Conservation (phyloP, 108 stramenopile genomes). For the Epipyxis sp. region DNA sequence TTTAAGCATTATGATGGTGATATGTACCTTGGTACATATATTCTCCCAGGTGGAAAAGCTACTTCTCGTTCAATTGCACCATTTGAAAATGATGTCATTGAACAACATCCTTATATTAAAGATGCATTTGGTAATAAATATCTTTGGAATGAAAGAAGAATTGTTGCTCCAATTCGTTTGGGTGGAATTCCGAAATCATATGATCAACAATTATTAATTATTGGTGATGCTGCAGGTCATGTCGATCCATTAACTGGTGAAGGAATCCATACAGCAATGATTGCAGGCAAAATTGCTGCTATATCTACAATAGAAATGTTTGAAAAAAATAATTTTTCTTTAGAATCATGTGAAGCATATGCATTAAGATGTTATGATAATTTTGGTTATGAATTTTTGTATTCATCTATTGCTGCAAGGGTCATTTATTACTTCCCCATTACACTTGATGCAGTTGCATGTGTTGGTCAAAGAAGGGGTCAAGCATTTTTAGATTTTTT, state of each 20-base stretch:
- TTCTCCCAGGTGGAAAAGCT: constrained; percentile 36
- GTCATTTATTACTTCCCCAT: neutral
- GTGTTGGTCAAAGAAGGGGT: constrained; percentile 23
- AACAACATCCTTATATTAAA: constrained; percentile 14
- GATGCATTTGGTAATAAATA: constrained; percentile 10
- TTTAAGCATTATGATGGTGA: constrained; percentile 33
- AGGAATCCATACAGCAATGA: constrained; percentile 31
- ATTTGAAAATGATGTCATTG: constrained; percentile 24
- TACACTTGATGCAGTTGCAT: constrained; percentile 17
- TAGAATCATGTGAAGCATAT: constrained; percentile 20
- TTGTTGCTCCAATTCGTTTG: constrained; percentile 21
- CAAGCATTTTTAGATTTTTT: constrained; percentile 33
- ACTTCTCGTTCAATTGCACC: constrained; percentile 28
- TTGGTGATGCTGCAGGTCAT: constrained; percentile 17
- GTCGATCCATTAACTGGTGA: constrained; percentile 31
- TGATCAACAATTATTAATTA: neutral
- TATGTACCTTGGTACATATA: constrained; percentile 35
- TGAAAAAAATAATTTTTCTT: neutral
- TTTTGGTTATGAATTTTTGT: constrained; percentile 25
- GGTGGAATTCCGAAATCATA: constrained; percentile 20
- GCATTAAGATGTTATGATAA: constrained; percentile 8
- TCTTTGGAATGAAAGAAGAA: neutral
- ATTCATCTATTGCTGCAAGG: neutral
- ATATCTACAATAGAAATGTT: neutral
- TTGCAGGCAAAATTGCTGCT: constrained; percentile 14